phyloP scores from a whole-genome alignment of 495 filamentous ascomycete genomes.

The Evernia prunastri region DNA sequence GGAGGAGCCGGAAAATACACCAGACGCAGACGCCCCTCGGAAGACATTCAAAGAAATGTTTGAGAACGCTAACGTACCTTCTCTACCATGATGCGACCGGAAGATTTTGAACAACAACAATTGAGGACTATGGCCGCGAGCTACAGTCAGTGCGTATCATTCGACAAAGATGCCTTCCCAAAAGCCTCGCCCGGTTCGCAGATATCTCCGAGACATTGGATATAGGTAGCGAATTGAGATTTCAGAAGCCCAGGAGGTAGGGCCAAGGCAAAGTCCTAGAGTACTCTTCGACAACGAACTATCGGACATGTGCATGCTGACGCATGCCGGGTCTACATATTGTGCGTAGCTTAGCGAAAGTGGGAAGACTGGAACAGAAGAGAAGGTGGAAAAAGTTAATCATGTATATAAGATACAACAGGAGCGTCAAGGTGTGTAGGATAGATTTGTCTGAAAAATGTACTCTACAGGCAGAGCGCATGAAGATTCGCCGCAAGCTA shows the following conservation, averaged over 20 bases:
- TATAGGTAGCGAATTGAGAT: background rate
- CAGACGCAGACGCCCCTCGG: background rate
- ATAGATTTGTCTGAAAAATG: too few relatives aligned
- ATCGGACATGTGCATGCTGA: background rate
- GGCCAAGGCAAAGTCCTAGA: background rate
- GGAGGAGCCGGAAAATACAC: constrained; percentile 1
- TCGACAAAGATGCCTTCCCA: background rate
- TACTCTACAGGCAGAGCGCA: too few relatives aligned
- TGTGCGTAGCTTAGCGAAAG: too few relatives aligned
- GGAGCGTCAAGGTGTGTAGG: too few relatives aligned
- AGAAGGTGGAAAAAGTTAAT: background rate
- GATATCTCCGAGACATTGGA: background rate
- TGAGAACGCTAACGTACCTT: constrained; percentile 4
- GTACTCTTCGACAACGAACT: background rate
- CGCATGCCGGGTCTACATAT: background rate
- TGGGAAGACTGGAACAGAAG: background rate
- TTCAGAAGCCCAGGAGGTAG: background rate
- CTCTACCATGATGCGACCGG: background rate
- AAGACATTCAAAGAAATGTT: background rate
- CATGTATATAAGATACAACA: background rate
- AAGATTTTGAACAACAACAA: background rate
- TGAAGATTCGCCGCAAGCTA: too few relatives aligned
- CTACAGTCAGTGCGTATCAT: background rate
- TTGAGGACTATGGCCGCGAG: background rate
- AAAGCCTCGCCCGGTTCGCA: background rate